Evolutionary conservation across 257 asterid genomes (phyloP).

Genomic region (Eustoma russellianum): DNA sequence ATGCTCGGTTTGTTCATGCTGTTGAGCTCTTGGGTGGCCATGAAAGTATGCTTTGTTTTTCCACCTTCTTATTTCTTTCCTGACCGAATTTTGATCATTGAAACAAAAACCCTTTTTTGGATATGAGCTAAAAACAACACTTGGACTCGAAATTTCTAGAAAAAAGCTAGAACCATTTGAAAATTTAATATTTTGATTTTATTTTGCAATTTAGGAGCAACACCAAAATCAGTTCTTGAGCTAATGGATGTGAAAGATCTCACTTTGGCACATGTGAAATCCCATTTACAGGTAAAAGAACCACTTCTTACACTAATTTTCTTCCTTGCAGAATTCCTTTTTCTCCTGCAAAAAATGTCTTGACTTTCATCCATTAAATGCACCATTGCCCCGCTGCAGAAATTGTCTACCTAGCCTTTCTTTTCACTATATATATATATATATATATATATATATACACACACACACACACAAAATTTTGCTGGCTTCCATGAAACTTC

Average conservation of each 20-base stretch:
- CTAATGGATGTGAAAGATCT: conserved; percentile 96
- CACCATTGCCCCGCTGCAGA: neutral
- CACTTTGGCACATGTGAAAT: conserved; percentile 91
- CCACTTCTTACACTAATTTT: conserved; percentile 2
- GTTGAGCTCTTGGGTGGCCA: conserved; percentile 57
- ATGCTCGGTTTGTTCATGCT: conserved; percentile 43
- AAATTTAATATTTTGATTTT: neutral
- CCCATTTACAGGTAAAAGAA: conserved; percentile 75
- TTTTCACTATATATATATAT: too few species aligned
- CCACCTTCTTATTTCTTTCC: too few species aligned
- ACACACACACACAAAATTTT: neutral
- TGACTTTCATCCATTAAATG: neutral
- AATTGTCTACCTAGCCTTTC: too few species aligned
- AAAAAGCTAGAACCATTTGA: too few species aligned
- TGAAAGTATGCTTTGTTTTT: conserved; percentile 30
- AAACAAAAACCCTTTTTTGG: neutral
- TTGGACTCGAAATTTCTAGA: too few species aligned
- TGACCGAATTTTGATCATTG: neutral
- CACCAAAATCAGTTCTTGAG: conserved; percentile 94
- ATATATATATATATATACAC: neutral
- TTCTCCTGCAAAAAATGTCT: neutral
- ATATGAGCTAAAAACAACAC: neutral
- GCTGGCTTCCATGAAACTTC: conserved; percentile 4
- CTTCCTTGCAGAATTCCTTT: neutral
- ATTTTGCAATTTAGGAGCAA: conserved; percentile 51